Conservation (phyloP, 129 eudicot genomes). For the Heracleum sosnowskyi region DNA sequence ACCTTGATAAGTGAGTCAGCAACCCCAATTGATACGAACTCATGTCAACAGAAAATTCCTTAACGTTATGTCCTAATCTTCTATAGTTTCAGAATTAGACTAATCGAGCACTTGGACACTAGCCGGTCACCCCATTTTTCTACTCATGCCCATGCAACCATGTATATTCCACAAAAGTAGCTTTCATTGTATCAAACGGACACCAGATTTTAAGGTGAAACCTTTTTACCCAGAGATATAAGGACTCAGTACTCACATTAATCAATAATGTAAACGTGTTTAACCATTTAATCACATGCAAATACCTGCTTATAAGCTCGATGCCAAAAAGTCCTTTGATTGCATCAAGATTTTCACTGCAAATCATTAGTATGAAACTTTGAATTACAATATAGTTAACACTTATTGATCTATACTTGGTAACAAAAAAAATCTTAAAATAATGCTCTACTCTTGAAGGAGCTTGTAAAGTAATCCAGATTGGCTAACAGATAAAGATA, state of each 20-base stretch:
- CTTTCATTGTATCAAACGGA: not conserved
- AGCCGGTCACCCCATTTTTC: not conserved
- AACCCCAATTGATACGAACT: too few relatives aligned
- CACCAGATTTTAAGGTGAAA: not conserved
- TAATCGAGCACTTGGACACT: not conserved
- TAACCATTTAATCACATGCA: not conserved
- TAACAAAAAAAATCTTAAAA: not conserved
- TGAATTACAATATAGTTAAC: not conserved
- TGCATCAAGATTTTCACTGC: constrained; percentile 63
- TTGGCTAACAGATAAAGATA: not conserved
- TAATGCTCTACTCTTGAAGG: not conserved
- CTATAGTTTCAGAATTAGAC: not conserved
- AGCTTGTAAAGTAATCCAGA: not conserved
- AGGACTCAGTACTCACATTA: not conserved
- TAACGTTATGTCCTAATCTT: not conserved
- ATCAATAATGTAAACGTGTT: not conserved
- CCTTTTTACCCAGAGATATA: not conserved
- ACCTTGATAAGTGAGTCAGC: too few relatives aligned
- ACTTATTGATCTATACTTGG: not conserved
- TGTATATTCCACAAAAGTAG: not conserved
- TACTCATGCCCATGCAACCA: not conserved
- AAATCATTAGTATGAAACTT: not conserved
- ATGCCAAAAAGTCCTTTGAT: constrained; percentile 85
- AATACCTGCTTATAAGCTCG: constrained; percentile 87
- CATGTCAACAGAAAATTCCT: not conserved